Evolutionary conservation across 257 asterid genomes (phyloP), one percentile per base, ranked within the genome.

Genomic region (Voacanga thouarsii): DNA sequence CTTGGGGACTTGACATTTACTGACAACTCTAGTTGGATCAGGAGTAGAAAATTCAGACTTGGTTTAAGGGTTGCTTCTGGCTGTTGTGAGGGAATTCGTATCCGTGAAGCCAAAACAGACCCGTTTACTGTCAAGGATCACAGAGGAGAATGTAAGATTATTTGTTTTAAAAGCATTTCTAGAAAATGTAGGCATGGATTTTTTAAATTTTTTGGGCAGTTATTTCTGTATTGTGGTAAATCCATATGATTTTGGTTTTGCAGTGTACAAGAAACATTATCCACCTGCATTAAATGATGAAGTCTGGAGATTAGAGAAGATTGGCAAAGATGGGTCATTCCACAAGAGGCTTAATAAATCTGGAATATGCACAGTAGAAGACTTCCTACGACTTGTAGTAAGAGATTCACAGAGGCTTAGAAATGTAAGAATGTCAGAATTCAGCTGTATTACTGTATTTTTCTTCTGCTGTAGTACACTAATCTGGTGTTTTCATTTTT

Each of bases 41-140:
- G 99, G 83, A 96, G 98, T 90, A 86, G 98, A 82, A 93, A 94
- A 78, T 96, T 96, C 80, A 89, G 98, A 82, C 85, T 96, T 70
- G 99, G 99, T 67, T 84, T 93, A 81, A 93, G 87, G 77, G 92
- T 89, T 83, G 85, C 93, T 60, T 85, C 97, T 4, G 89, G 92
- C 72, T 82, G 74, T 77, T 84, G 86, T 77, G 97, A 89, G 74
- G 93, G 87, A 63, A 79, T 84, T 64, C 91, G 89, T 56, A 85
- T 96, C 79, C 96, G 95, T 44, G 99, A 93, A 83, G 99, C 99
- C 56, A 93, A 92, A 87, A 93, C 98, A 43, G 98, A 96, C 61
- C 93, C 99, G 75, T 93, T 96, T 85, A 90, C 85, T 26, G 99
- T 96, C 83, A 96, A 93, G 96, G 99, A 96, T 89, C 98, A 93